A percentile compares a stretch with the other conserved stretches of the same genome.
phyloP scores from a whole-genome alignment of 2,329 filamentous ascomycete species.

The Coleophoma crateriformis region DNA sequence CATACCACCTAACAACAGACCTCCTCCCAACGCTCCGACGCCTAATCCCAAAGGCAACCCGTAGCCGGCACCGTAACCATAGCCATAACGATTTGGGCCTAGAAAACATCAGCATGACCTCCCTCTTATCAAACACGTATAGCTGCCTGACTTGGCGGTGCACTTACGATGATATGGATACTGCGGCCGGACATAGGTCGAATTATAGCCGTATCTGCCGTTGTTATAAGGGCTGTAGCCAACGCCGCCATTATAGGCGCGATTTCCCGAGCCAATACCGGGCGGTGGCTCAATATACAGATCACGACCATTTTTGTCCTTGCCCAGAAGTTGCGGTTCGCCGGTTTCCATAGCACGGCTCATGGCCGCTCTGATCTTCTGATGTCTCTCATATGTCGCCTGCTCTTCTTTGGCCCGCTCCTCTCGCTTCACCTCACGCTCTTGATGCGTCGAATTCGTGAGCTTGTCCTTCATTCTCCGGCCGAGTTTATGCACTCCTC shows the following conservation, averaged over 20 bases:
- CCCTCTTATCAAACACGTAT: no score
- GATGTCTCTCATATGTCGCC: conserved; percentile 45
- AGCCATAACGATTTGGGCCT: conserved; percentile 30
- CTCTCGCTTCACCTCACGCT: conserved; percentile 41
- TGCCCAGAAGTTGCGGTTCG: conserved; percentile 48
- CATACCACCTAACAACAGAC: no score
- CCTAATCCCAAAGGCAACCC: conserved; percentile 40
- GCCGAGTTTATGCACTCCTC: conserved; percentile 38
- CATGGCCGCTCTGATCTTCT: conserved; percentile 44
- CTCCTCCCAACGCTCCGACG: no score
- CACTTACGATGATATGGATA: conserved; percentile 32
- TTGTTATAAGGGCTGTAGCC: conserved; percentile 39
- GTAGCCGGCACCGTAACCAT: conserved; percentile 37
- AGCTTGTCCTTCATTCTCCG: conserved; percentile 55
- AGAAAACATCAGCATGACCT: no score
- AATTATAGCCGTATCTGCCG: conserved; percentile 40
- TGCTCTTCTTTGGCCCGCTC: conserved; percentile 43
- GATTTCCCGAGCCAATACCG: conserved; percentile 18
- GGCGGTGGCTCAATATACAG: conserved; percentile 54
- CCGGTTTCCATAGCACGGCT: conserved; percentile 44
- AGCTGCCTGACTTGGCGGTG: no score
- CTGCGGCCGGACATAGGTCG: conserved; percentile 41
- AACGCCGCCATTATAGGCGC: conserved; percentile 24
- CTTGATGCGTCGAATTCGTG: conserved; percentile 48
- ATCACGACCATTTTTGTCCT: conserved; percentile 45